A percentile compares a stretch with the other conserved stretches of the same genome.
phyloP scores from a whole-genome alignment of 208 protist genomes.

The Kentomonas sorsogonicus region DNA sequence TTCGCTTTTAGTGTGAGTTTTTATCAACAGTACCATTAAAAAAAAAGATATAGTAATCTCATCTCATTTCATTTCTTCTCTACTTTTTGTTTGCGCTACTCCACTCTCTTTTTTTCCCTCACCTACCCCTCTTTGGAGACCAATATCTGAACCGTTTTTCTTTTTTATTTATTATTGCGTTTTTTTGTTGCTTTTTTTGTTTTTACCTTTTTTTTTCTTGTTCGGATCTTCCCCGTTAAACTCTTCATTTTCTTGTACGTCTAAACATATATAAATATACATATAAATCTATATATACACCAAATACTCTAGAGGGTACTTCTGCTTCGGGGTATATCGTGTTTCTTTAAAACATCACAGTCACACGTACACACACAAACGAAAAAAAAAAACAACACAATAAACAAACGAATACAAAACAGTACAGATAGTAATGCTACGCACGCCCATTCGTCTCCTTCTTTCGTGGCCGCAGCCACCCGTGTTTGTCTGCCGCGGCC shows the following conservation, averaged over 20 bases:
- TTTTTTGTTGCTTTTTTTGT: constrained; percentile 11
- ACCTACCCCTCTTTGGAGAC: background rate
- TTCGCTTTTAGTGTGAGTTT: background rate
- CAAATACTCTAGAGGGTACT: background rate
- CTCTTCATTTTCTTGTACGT: background rate
- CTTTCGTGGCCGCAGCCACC: too few species aligned
- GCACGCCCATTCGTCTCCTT: too few species aligned
- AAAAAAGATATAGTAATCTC: too few species aligned
- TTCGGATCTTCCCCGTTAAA: background rate
- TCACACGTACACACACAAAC: too few species aligned
- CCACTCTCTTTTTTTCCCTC: background rate
- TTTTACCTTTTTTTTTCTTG: constrained; percentile 8
- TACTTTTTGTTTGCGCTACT: constrained; percentile 2
- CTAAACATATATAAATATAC: constrained; percentile 11
- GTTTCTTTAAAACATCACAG: too few species aligned
- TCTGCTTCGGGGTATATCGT: too few species aligned
- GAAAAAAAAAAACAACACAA: too few species aligned
- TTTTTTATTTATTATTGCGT: background rate
- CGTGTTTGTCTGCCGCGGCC: too few species aligned
- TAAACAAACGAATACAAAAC: too few species aligned
- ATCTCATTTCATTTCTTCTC: too few species aligned
- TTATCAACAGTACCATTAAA: background rate
- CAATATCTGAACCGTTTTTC: background rate
- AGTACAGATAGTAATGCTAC: too few species aligned
- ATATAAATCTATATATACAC: constrained; percentile 2